Evolutionary conservation across 2,329 filamentous ascomycete species (phyloP).

Genomic region (Fusarium sterilihyphosum): DNA sequence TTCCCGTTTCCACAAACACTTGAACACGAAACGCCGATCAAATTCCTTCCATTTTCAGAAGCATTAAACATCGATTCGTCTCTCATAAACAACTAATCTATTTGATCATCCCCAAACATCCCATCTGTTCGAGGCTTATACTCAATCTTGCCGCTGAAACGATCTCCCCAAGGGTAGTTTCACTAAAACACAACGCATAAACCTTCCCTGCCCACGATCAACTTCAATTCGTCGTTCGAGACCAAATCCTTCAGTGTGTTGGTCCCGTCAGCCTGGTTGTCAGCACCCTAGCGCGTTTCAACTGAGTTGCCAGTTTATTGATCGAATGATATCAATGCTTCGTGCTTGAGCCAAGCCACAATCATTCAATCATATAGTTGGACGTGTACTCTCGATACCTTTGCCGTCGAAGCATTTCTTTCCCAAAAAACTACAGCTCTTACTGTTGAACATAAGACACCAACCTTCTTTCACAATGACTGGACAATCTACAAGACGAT

Average conservation of each 20-base stretch:
- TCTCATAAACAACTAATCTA: constrained; percentile 5
- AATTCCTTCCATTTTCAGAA: constrained; percentile 15
- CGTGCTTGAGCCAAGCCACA: constrained; percentile 10
- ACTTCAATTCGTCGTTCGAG: constrained; percentile 1
- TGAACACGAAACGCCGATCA: constrained; percentile 11
- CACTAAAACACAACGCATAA: constrained; percentile 21
- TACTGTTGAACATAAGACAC: background rate
- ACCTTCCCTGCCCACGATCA: background rate
- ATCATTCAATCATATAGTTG: constrained; percentile 21
- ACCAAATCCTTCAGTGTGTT: constrained; percentile 18
- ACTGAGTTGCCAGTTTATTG: constrained; percentile 35
- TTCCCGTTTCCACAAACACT: constrained; percentile 3
- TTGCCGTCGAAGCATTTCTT: background rate
- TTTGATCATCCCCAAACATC: background rate
- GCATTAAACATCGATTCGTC: background rate
- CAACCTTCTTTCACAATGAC: constrained; percentile 17
- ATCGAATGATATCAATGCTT: constrained; percentile 31
- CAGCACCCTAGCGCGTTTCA: constrained; percentile 40
- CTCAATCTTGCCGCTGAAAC: constrained; percentile 8
- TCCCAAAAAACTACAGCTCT: background rate
- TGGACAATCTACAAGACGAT: constrained; percentile 33
- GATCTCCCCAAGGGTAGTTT: constrained; percentile 22
- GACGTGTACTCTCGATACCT: background rate
- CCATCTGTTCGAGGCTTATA: background rate
- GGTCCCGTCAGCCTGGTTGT: constrained; percentile 24